Evolutionary conservation across 371 early-diverging fungal species (phyloP).

Genomic region (Rhizopus microsporus): DNA sequence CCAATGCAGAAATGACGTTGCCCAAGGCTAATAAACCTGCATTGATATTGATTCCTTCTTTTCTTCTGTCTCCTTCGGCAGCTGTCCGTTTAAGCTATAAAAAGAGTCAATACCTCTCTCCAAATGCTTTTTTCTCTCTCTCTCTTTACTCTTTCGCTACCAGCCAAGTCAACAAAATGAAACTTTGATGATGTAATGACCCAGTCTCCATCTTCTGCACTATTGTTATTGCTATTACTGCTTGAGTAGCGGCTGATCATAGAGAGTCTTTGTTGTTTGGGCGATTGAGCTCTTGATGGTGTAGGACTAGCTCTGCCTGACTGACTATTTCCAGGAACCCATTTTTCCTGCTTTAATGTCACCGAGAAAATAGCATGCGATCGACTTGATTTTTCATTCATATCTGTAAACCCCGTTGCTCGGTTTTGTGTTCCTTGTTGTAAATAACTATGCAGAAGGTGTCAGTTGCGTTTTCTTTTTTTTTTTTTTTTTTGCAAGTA

Average conservation of each 20-base stretch:
- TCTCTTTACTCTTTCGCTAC: constrained; percentile 83
- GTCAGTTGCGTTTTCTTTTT: constrained; percentile 1
- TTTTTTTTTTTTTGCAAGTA: constrained; percentile 1
- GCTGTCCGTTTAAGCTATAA: constrained; percentile 87
- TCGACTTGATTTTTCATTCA: constrained; percentile 96
- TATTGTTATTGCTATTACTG: constrained; percentile 1
- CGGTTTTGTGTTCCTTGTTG: constrained; percentile 81
- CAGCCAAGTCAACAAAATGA: constrained; percentile 99
- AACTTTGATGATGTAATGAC: constrained; percentile 78
- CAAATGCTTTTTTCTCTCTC: not conserved
- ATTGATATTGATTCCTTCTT: constrained; percentile 99
- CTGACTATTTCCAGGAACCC: constrained; percentile 30
- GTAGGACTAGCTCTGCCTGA: constrained; percentile 36
- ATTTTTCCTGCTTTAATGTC: constrained; percentile 75
- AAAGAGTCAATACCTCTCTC: constrained; percentile 3
- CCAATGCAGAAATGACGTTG: constrained; percentile 99
- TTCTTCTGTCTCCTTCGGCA: constrained; percentile 92
- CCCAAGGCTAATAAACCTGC: constrained; percentile 97
- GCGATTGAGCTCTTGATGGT: constrained; percentile 23
- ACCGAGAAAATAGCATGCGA: constrained; percentile 99
- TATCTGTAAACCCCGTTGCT: constrained; percentile 93
- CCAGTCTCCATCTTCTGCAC: constrained; percentile 49
- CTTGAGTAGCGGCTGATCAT: not conserved
- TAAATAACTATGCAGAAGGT: constrained; percentile 52
- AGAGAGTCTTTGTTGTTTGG: constrained; percentile 3